Evolutionary conservation across 2,329 filamentous ascomycete species (phyloP).

Genomic region (Fusarium sp.): DNA sequence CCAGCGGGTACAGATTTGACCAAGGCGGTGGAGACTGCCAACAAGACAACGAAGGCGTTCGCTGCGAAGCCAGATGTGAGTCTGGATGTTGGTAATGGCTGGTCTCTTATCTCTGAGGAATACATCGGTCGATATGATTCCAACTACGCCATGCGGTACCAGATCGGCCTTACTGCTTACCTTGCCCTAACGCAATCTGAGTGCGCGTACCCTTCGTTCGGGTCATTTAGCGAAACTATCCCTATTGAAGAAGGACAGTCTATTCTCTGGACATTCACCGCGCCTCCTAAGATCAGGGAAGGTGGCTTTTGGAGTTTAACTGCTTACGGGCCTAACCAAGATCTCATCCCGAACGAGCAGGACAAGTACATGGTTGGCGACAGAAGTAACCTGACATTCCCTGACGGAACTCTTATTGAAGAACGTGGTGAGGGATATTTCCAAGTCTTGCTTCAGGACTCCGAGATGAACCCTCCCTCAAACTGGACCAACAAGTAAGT

Average conservation of each 20-base stretch:
- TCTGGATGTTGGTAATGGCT: neutral
- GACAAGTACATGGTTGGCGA: neutral
- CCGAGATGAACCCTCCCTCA: neutral
- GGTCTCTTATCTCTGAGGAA: neutral
- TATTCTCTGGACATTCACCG: neutral
- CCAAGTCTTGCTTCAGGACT: neutral
- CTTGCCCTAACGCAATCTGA: neutral
- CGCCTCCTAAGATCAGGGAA: neutral
- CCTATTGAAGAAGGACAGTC: neutral
- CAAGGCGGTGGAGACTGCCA: neutral
- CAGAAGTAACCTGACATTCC: neutral
- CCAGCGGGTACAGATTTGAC: neutral
- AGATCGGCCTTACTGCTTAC: neutral
- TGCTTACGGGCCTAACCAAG: neutral
- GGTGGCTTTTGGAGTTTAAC: neutral
- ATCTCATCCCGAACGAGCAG: neutral
- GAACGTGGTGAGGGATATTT: too few relatives aligned
- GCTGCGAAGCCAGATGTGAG: neutral
- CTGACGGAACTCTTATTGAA: too few relatives aligned
- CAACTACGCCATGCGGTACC: neutral
- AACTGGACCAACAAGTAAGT: slow-evolving; percentile 2
- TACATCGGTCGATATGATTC: neutral
- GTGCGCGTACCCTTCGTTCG: neutral
- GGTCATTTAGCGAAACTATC: neutral
- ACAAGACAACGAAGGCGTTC: neutral